Evolutionary conservation across 805 yeast species (phyloP), one percentile per base, ranked within the genome.

Genomic region (Starmerella stellata): DNA sequence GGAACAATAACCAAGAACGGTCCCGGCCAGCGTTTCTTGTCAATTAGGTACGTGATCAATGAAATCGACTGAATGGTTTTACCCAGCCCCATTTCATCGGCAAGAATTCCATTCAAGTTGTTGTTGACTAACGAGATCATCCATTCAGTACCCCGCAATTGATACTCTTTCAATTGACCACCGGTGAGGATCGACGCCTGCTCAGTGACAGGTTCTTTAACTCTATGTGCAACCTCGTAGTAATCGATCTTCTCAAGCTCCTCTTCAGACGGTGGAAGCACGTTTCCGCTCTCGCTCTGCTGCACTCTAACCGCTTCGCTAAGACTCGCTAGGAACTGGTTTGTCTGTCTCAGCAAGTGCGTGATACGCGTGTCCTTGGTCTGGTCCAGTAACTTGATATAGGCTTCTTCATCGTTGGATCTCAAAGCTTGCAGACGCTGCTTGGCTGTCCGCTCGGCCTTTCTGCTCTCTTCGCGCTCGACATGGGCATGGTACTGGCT

Each of bases 31-130:
- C 73, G 66, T 56, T 90, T 87, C 36, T 35, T 47, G 55, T 90
- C 96, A 31, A 79, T 70, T 39, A 87, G 65, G 50, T 87, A 80
- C 0, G 95, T 75, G 34, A 87, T 63, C 38, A 87, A 65, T 1
- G 96, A 83, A 38, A 87, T 75, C 0, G 95, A 75, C 63, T 87
- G 98, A 55, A 87, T 87, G 1, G 98, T 87, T 56, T 87, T 87
- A 56, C 98, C 98, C 41, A 87, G 68, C 42, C 98, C 98, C 98
- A 87, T 87, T 61, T 87, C 98, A 62, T 87, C 96, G 7, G 98
- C 98, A 38, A 87, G 62, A 44, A 87, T 87, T 63, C 98, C 98
- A 56, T 87, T 90, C 53, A 87, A 68, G 56, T 81, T 92, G 59
- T 87, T 87, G 54, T 87, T 87, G 59, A 69, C 87, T 39, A 87